phyloP scores from a whole-genome alignment of 805 yeast genomes.

The Metschnikowia henanensis region DNA sequence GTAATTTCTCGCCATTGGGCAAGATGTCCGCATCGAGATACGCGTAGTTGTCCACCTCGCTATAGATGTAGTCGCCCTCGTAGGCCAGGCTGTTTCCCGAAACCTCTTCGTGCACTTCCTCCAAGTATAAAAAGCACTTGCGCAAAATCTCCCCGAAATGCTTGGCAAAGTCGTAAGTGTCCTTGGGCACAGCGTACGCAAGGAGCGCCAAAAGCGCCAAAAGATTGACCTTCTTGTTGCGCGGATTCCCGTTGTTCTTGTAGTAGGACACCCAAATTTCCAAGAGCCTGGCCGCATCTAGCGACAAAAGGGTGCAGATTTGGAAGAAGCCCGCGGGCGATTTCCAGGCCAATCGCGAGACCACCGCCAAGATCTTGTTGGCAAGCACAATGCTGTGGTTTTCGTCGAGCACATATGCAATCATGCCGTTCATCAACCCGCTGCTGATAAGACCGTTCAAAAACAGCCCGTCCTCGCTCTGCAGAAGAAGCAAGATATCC shows the following conservation, averaged over 20 bases:
- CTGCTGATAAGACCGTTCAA: slow-evolving; percentile 38
- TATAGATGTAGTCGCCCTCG: slow-evolving; percentile 36
- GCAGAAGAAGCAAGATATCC: slow-evolving; percentile 48
- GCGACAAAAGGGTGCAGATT: slow-evolving; percentile 29
- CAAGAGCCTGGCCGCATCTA: slow-evolving; percentile 26
- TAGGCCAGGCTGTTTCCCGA: slow-evolving; percentile 38
- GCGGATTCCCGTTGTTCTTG: slow-evolving; percentile 66
- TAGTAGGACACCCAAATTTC: slow-evolving; percentile 41
- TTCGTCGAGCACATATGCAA: slow-evolving; percentile 42
- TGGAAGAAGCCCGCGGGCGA: slow-evolving; percentile 36
- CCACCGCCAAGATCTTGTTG: slow-evolving; percentile 37
- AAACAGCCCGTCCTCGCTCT: slow-evolving; percentile 24
- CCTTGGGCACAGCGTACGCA: slow-evolving; percentile 30
- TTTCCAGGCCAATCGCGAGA: slow-evolving; percentile 36
- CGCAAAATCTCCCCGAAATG: slow-evolving; percentile 30
- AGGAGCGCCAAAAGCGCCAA: slow-evolving; percentile 59
- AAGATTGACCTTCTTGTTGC: slow-evolving; percentile 66
- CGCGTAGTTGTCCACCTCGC: slow-evolving; percentile 43
- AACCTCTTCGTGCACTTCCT: slow-evolving; percentile 66
- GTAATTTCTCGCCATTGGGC: slow-evolving; percentile 42
- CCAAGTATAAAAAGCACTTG: slow-evolving; percentile 51
- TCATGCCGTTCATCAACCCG: slow-evolving; percentile 45
- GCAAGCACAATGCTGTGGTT: slow-evolving; percentile 41
- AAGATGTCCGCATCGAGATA: slow-evolving; percentile 41
- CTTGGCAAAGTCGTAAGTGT: slow-evolving; percentile 16